Conservation (phyloP, 208 protist genomes). For the Porcisia deanei region DNA sequence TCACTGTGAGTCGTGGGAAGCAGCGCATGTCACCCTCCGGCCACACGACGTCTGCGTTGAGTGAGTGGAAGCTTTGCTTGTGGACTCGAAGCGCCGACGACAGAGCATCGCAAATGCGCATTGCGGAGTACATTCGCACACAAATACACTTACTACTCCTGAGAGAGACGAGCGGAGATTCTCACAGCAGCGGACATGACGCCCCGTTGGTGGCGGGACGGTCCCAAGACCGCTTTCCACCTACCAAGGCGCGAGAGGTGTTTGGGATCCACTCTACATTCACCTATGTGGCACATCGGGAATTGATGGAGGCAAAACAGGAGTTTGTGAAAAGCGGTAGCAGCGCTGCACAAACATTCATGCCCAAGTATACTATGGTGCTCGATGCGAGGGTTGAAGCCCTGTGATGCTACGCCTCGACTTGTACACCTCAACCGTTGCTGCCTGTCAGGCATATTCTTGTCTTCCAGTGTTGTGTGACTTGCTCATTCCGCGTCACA, state of each 20-base stretch:
- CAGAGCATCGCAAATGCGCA: conserved; percentile 53
- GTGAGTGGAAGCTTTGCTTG: conserved; percentile 82
- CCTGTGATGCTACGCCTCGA: not conserved
- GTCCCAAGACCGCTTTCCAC: conserved; percentile 3
- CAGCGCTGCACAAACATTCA: conserved; percentile 27
- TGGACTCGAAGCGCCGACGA: conserved; percentile 87
- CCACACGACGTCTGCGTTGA: conserved; percentile 9
- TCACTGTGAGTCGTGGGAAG: conserved; percentile 66
- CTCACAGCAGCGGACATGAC: not conserved
- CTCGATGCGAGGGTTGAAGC: conserved; percentile 1
- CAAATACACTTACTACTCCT: conserved; percentile 28
- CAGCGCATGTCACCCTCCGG: conserved; percentile 16
- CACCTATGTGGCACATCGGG: conserved; percentile 69
- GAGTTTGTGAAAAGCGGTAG: conserved; percentile 34
- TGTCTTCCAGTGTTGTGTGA: not conserved
- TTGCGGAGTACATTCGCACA: conserved; percentile 61
- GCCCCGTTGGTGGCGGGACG: not conserved
- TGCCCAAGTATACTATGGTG: conserved; percentile 53
- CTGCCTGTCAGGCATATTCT: not conserved
- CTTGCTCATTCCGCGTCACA: not conserved
- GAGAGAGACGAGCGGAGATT: conserved; percentile 3
- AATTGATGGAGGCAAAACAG: conserved; percentile 81
- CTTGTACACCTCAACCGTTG: not conserved
- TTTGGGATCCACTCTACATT: conserved; percentile 24
- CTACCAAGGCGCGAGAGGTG: conserved; percentile 20